Evolutionary conservation across 2,329 filamentous ascomycete genomes (phyloP).

Genomic region (Coniochaeta ligniaria): DNA sequence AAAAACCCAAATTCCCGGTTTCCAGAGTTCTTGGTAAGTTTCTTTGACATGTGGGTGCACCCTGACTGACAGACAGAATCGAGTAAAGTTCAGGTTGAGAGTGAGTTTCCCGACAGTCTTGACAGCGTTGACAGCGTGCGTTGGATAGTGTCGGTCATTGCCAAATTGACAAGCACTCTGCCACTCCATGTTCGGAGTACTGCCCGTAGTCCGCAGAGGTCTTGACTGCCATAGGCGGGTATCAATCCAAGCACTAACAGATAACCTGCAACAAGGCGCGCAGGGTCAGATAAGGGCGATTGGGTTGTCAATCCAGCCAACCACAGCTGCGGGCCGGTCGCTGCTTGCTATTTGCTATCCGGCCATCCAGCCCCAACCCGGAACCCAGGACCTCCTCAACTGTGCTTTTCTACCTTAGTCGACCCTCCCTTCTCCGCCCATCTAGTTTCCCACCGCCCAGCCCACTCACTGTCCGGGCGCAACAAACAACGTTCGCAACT

Average conservation of each 20-base stretch:
- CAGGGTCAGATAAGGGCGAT: background rate
- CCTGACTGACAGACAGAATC: background rate
- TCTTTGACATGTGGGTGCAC: background rate
- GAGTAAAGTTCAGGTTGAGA: too few species aligned
- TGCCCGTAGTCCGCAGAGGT: background rate
- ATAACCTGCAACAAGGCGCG: background rate
- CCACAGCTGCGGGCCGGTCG: background rate
- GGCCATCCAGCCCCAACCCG: background rate
- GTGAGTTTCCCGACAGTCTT: too few species aligned
- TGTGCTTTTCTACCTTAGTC: background rate
- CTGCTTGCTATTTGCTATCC: background rate
- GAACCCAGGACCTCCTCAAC: background rate
- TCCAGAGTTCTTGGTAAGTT: background rate
- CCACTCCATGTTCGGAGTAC: too few species aligned
- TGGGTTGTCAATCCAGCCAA: too few species aligned
- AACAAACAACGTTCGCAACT: background rate
- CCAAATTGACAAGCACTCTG: too few species aligned
- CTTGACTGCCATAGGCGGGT: too few species aligned
- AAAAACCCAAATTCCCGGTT: background rate
- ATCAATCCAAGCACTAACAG: background rate
- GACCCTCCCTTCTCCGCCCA: background rate
- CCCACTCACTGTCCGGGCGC: background rate
- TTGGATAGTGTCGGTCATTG: background rate
- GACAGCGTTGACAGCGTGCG: background rate
- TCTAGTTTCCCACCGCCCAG: background rate